Conservation (phyloP, 306 rosid species). For the Ziziphus jujuba region DNA sequence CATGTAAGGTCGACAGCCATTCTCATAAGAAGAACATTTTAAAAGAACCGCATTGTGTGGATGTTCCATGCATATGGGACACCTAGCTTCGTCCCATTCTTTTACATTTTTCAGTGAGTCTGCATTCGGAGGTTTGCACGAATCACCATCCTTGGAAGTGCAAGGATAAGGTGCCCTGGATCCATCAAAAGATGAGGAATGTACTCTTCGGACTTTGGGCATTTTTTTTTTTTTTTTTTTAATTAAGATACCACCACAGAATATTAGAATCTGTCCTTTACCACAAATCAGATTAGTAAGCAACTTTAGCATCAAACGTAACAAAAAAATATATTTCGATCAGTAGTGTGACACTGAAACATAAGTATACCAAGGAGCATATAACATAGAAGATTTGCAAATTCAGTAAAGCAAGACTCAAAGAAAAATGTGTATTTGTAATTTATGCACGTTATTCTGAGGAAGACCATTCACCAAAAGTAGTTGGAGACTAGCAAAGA, state of each 20-base stretch:
- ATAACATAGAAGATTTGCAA: background rate
- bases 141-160: conserved; percentile 35
- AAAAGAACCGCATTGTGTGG: conserved; percentile 80
- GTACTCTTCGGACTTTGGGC: conserved; percentile 69
- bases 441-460: no score
- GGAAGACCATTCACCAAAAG: no score
- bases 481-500: no score
- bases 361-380: background rate
- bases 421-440: no score
- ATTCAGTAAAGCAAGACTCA: background rate
- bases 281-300: conserved; percentile 14
- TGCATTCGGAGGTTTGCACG: conserved; percentile 29
- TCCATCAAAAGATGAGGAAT: conserved; percentile 43
- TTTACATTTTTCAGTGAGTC: conserved; percentile 42
- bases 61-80: conserved; percentile 81
- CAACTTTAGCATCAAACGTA: conserved; percentile 14
- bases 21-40: conserved; percentile 66
- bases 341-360: background rate
- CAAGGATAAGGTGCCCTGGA: conserved; percentile 47
- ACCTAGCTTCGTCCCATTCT: conserved; percentile 77
- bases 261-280: conserved; percentile 30
- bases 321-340: conserved; percentile 24
- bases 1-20: conserved; percentile 79
- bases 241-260: conserved; percentile 24
- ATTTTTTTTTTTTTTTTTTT: conserved; percentile 39